Evolutionary conservation across 805 yeast species (phyloP).

Genomic region (Kodamaea kaohsiungensis): DNA sequence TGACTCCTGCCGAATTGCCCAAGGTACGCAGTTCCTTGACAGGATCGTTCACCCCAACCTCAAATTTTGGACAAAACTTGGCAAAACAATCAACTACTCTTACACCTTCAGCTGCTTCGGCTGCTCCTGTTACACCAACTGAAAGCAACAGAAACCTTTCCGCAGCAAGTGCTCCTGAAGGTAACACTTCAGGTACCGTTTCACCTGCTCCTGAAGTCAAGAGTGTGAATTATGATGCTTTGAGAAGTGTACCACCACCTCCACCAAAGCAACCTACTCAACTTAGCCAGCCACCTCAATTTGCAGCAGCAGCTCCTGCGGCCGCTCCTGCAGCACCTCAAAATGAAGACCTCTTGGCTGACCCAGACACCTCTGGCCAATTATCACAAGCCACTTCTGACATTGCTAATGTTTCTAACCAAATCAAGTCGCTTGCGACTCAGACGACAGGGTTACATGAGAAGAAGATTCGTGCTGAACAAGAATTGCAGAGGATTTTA

Average conservation of each 20-base stretch:
- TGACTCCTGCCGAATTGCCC: conserved; percentile 31
- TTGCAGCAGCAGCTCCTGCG: not conserved
- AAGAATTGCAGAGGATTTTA: conserved; percentile 70
- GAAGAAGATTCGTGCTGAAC: conserved; percentile 72
- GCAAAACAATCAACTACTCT: conserved; percentile 34
- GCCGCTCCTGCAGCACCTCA: conserved; percentile 2
- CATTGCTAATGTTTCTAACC: conserved; percentile 83
- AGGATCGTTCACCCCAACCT: conserved; percentile 72
- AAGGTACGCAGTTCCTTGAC: conserved; percentile 33
- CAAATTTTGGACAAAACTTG: conserved; percentile 81
- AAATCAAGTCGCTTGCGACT: conserved; percentile 71
- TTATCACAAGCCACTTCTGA: conserved; percentile 80
- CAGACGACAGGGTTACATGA: conserved; percentile 73
- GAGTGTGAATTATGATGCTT: conserved; percentile 51
- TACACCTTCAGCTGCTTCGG: conserved; percentile 20
- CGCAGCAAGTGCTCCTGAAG: not conserved
- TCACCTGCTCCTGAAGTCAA: not conserved
- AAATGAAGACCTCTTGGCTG: conserved; percentile 56
- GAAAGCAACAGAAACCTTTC: not conserved
- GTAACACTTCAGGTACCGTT: not conserved
- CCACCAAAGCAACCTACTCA: conserved; percentile 26
- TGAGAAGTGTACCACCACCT: conserved; percentile 49
- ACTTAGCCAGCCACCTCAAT: conserved; percentile 1
- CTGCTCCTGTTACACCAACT: conserved; percentile 1
- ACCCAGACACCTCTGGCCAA: conserved; percentile 62